Conservation (phyloP, 345 rosid genomes). For the Eucalyptus coolabah region DNA sequence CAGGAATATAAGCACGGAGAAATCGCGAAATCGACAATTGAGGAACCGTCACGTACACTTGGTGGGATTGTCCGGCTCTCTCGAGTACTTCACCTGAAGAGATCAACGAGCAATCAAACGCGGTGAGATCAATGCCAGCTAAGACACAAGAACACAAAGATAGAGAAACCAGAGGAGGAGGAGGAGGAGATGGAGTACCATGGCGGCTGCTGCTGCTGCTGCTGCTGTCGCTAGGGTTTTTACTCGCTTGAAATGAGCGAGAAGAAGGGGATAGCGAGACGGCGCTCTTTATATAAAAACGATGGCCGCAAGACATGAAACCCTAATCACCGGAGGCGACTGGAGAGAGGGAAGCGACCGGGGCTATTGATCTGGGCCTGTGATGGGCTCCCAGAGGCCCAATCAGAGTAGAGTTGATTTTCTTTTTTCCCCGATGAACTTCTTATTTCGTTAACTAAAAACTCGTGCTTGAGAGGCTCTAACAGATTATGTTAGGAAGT, state of each 20-base stretch:
- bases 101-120: neutral
- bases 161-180: neutral
- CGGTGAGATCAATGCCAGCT: neutral
- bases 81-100: conserved; percentile 87
- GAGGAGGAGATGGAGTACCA: conserved; percentile 8
- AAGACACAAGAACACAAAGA: neutral
- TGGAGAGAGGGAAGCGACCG: neutral
- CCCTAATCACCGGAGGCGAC: neutral
- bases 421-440: neutral
- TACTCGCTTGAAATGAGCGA: neutral
- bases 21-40: neutral
- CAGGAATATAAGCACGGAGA: neutral
- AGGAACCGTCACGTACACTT: conserved; percentile 38
- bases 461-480: too few relatives aligned
- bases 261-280: neutral
- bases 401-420: neutral
- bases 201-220: neutral
- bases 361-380: neutral
- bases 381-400: neutral
- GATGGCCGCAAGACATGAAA: neutral
- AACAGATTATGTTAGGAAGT: too few relatives aligned
- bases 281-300: neutral
- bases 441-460: neutral
- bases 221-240: neutral
- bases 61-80: conserved; percentile 84